Evolutionary conservation across 1,284 basidiomycete genomes (phyloP), one percentile per base, ranked within the genome.

Genomic region (Trametes hirsuta): DNA sequence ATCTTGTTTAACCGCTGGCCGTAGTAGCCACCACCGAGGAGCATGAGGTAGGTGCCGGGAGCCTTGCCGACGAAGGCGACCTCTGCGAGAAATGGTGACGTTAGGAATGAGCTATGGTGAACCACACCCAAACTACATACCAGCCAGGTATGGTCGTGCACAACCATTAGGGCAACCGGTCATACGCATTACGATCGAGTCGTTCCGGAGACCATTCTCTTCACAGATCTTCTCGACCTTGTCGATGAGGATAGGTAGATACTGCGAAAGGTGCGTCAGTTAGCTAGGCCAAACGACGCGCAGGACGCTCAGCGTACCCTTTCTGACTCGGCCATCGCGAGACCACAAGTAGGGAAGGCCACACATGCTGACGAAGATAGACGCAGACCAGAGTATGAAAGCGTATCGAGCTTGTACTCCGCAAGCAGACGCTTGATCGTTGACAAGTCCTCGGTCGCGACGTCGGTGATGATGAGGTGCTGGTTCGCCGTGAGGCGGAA

Each of bases 171-270:
- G 95, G 73, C 95, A 97, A 42, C 95, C 94, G 15, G 94, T 96
- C 97, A 98, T 98, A 60, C 97, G 87, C 94, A 98, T 97, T 58
- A 97, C 88, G 66, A 98, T 96, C 2, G 93, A 90, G 74, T 98
- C 95, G 72, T 95, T 91, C 55, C 94, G 85, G 47, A 99, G 81
- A 25, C 97, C 97, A 67, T 89, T 91, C 72, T 95, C 91, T 73
- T 98, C 95, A 72, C 94, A 94, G 35, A 98, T 91, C 76, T 88
- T 87, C 80, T 99, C 97, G 25, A 99, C 90, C 79, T 98, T 98
- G 79, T 94, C 93, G 65, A 98, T 84, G 47, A 99, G 87, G 24
- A 97, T 70, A 9, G 97, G 97, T n/a, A 99, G 81, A 76, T 98
- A 98, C 86, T 93, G 65, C 58, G 34, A 6, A 24, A 47, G 46